Evolutionary conservation across 2,329 filamentous ascomycete genomes (phyloP).

Genomic region (Shiraia bambusicola): DNA sequence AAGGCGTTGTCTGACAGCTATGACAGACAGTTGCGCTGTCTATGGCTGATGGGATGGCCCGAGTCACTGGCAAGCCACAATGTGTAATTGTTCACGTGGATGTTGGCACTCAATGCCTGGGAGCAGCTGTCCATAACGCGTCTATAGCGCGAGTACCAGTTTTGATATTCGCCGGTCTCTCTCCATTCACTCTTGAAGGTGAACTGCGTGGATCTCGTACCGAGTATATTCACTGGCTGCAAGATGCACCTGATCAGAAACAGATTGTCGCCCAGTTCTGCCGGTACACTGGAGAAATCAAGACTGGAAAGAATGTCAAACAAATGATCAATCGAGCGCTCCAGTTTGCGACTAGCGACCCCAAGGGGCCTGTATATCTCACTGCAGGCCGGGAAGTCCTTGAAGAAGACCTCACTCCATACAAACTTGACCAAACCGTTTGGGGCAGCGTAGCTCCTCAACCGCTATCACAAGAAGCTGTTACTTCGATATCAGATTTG

Average conservation of each 20-base stretch:
- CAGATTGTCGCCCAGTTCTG: constrained; percentile 40
- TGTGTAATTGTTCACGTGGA: constrained; percentile 76
- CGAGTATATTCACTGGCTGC: constrained; percentile 48
- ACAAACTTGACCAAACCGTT: constrained; percentile 17
- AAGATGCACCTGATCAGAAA: constrained; percentile 48
- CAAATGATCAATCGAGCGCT: constrained; percentile 28
- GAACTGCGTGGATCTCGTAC: constrained; percentile 43
- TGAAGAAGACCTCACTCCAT: constrained; percentile 13
- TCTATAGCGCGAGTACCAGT: constrained; percentile 25
- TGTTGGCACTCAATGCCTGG: constrained; percentile 68
- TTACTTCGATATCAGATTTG: constrained; percentile 7
- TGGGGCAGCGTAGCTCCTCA: constrained; percentile 16
- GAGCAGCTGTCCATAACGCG: constrained; percentile 66
- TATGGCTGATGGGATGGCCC: constrained; percentile 17
- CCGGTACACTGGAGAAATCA: constrained; percentile 33
- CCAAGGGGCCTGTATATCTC: constrained; percentile 26
- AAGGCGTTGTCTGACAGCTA: too few species aligned
- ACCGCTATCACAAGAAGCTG: constrained; percentile 15
- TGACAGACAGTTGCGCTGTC: constrained; percentile 15
- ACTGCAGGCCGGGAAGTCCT: constrained; percentile 17
- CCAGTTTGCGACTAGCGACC: constrained; percentile 27
- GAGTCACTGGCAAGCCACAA: constrained; percentile 66
- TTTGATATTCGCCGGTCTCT: constrained; percentile 49
- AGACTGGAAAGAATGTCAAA: constrained; percentile 28
- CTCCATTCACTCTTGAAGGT: constrained; percentile 49